Evolutionary conservation across 140 eudicot genomes (phyloP), one percentile per base, ranked within the genome.

Genomic region (Cichorium intybus): DNA sequence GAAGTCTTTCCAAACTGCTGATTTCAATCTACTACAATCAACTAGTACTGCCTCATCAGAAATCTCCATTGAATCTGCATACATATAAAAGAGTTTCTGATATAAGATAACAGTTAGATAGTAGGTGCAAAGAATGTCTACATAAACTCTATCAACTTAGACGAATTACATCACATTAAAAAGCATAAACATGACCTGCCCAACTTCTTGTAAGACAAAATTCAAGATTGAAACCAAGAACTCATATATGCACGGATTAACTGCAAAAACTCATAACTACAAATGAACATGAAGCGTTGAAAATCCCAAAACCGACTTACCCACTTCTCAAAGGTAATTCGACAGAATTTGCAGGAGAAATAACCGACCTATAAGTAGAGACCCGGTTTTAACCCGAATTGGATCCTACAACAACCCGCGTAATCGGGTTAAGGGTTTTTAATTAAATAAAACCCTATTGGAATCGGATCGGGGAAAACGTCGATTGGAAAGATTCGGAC

Each of bases 1-100:
- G 71, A 92, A 92, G 64, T 92, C 96, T 73, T 88, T 84, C 98
- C 98, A 92, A 21, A 92, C 98, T 12, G 91, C 92, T 16, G 98
- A 92, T 47, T 90, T 92, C 29, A 92, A 69, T 73, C 98, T 78
- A 41, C 96, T 92, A 23, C 95, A 79, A 75, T 92, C 87, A 53
- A 85, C 83, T 62, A 81, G 12, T 16, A 87, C 85, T 54, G 74
- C 51, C 57, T 83, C 97, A 52, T 79, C 90, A 24, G 88, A 59
- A 33, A 74, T 24, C 76, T 83, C 98, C 98, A 92, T 88, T 29
- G 15, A 35, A 69, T 57, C 84, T 79, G 80, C 51, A 53, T 31
- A 70, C 17, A 45, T 14, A 43, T 29, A 52, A 17, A 69, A 24
- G 39, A 62, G 15, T 14, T 43, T 39, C n/a, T 39, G n/a, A 72